Percentiles rank a stretch among this genome's conserved stretches.
These are phyloP conservation scores for Chrysoporthe austroafricana DNA, from an alignment of 2,329 filamentous ascomycete species.

Conservation along the genomic window DNA sequence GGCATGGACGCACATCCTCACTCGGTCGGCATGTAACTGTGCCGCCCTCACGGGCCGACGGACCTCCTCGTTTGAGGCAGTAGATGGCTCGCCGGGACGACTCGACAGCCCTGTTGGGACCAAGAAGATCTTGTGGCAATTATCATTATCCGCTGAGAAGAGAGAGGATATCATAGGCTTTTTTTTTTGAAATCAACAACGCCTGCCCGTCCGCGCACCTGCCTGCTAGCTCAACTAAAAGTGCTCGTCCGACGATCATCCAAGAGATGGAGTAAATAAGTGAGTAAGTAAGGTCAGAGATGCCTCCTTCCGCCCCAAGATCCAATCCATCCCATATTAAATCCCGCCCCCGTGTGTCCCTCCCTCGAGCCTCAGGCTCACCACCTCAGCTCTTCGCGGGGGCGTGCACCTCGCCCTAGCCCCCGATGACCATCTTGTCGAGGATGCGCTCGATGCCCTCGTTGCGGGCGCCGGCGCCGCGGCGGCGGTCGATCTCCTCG, in stretches of 20 bases:
- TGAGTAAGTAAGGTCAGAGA: not conserved
- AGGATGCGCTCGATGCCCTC: constrained; percentile 67
- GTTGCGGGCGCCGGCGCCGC: constrained; percentile 49
- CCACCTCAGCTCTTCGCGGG: constrained; percentile 22
- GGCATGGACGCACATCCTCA: no score
- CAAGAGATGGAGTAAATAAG: not conserved
- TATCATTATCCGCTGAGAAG: not conserved
- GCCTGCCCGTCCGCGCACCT: not conserved
- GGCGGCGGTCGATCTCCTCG: constrained; percentile 65
- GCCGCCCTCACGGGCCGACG: no score
- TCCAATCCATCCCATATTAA: not conserved
- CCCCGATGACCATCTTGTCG: constrained; percentile 61
- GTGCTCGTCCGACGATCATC: not conserved
- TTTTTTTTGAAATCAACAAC: not conserved
- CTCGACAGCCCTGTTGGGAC: no score
- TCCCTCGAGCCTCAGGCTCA: not conserved
- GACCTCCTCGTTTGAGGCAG: no score
- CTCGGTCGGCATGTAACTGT: no score
- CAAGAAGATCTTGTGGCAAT: no score
- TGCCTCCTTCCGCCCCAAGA: not conserved
- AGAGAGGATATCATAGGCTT: not conserved
- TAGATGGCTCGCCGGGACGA: no score
- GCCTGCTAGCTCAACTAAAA: not conserved
- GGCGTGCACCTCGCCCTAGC: constrained; percentile 25
- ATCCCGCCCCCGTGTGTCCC: not conserved